These are phyloP conservation scores for Cystobasidium slooffiae DNA, from an alignment of 1,284 basidiomycete species.

Conservation along the genomic window DNA sequence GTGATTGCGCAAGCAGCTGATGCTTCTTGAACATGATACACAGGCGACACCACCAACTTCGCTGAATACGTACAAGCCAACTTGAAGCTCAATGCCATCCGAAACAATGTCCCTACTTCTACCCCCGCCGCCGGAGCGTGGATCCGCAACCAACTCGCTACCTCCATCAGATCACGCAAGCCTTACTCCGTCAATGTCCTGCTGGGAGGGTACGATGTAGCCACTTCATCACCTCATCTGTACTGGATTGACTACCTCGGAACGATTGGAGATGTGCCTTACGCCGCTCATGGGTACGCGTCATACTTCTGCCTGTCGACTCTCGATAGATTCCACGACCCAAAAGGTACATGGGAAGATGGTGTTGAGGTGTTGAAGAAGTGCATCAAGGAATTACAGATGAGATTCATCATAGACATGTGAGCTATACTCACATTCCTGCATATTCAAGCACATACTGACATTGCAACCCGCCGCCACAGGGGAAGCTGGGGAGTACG, in stretches of 20 bases:
- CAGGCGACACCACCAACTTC: slow-evolving; percentile 95
- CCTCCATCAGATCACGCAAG: slow-evolving; percentile 82
- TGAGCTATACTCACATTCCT: slow-evolving; percentile 4
- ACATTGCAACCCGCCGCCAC: neutral
- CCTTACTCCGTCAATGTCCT: slow-evolving; percentile 93
- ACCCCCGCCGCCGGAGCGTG: slow-evolving; percentile 90
- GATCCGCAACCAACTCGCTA: slow-evolving; percentile 88
- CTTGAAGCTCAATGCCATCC: slow-evolving; percentile 92
- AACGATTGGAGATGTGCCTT: slow-evolving; percentile 84
- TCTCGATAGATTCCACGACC: slow-evolving; percentile 86
- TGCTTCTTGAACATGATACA: slow-evolving; percentile 46
- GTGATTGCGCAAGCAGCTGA: slow-evolving; percentile 27
- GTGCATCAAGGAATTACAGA: slow-evolving; percentile 85
- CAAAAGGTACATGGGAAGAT: slow-evolving; percentile 78
- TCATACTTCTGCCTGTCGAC: slow-evolving; percentile 90
- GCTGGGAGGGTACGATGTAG: slow-evolving; percentile 86
- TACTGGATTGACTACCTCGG: slow-evolving; percentile 98
- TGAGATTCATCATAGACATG: slow-evolving; percentile 80
- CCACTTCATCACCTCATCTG: slow-evolving; percentile 66
- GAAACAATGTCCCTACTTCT: slow-evolving; percentile 82
- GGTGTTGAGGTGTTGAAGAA: slow-evolving; percentile 80
- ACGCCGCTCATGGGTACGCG: slow-evolving; percentile 94
- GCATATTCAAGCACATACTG: neutral
- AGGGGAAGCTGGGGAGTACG: slow-evolving; percentile 43
- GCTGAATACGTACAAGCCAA: slow-evolving; percentile 96